Evolutionary conservation across 768 basidiomycete species (phyloP), one percentile per base, ranked within the genome.

Genomic region (Hirschioporus abietinus): DNA sequence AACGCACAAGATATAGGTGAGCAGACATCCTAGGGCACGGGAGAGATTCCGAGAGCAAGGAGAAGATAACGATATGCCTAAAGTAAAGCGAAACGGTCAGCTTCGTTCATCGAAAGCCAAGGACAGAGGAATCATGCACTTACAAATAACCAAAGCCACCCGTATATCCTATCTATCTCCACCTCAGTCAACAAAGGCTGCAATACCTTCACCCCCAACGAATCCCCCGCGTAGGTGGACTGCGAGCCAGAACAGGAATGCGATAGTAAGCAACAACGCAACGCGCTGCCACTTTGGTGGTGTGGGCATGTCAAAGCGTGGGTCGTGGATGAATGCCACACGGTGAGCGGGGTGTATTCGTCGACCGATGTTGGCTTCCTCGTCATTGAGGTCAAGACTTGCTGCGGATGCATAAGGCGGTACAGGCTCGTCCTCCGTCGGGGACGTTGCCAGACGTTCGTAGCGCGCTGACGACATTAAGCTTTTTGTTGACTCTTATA

Each of bases 281-380:
- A 78, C 71, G 25, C 86, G 80, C 69, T 83, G 87, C 77, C 82
- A 82, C 23, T 73, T 71, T 3, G 83, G 77, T 0, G 82, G 81
- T 20, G 78, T 68, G 0, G 80, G 78, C 58, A 72, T 75, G 65
- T 82, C 78, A 74, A 86, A 86, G 60, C 82, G 80, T 1, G 81
- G 77, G 71, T 84, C 82, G 26, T 61, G 60, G 25, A 61, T 34
- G 42, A 52, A 52, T 52, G 42, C 42, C 3, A 61, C 60, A 25
- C 60, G 24, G 18, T 61, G 60, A 7, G 60, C 24, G 15, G 60
- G 60, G 60, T 61, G 30, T 15, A 20, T 20, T 12, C 42, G 42
- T 15, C 42, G 42, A 20, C 42, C 42, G 42, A 52, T 10, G 20
- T 52, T 52, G 24, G 60, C 60, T 34, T 61, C 60, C 15, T 61